Evolutionary conservation across 2,329 filamentous ascomycete species (phyloP), one percentile per base, ranked within the genome.

Genomic region (Beauveria sp.): DNA sequence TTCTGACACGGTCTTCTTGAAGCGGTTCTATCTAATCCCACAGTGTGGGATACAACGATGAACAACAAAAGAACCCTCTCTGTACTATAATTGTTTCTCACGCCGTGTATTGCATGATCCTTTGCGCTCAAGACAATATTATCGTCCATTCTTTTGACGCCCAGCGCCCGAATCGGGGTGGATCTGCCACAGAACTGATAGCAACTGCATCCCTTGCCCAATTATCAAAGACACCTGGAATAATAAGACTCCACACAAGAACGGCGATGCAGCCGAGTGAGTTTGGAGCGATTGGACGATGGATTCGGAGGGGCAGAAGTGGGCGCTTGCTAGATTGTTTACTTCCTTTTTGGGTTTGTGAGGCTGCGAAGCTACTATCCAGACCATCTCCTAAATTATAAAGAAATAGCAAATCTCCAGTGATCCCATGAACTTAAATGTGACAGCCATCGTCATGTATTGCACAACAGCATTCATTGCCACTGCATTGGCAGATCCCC

Each of bases 161-260:
- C 10, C 43, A 14, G 30, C 40, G 26, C 18, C 26, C 20, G 26
- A 51, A 47, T 37, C 48, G n/a, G n/a, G 37, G 57, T 53, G 57
- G 50, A 47, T 47, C 57, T 37, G 10, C 37, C n/a, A 20, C 34
- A 14, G 10, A 46, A 12, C 46, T 30, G 30, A 24, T 2, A 14
- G 5, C 48, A 53, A 5, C 20, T 37, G 28, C 48, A 53, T 53
- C 57, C 57, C 57, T 59, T 20, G 48, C 41, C 48, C 47, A 59
- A 46, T 46, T 10, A 59, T 59, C 57, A 59, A 51, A 59, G 50
- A 59, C 57, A 59, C 40, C 20, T 47, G 57, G 40, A 47, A 59
- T 59, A 59, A 47, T 40, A 14, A 47, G 48, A 43, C 56, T 54
- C 57, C 57, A 59, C 57, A 54, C 20, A 22, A 7, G 55, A 58